Percentiles rank a stretch among this genome's conserved stretches.
Conservation (phyloP, 2,329 filamentous ascomycete species). For the Xylaria sp. region DNA sequence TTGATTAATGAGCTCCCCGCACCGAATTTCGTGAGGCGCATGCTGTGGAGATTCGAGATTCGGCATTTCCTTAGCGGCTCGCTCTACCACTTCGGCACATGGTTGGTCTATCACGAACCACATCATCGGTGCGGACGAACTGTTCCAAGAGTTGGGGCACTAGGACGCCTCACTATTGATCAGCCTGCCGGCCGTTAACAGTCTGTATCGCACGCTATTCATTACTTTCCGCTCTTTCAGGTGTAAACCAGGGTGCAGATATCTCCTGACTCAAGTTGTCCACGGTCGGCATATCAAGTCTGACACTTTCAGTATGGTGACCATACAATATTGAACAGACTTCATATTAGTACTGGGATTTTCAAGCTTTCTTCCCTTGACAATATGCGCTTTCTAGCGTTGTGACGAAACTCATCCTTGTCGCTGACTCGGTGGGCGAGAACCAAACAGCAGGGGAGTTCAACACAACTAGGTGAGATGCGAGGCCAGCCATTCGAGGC, state of each 20-base stretch:
- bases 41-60: not conserved
- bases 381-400: not conserved
- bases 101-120: constrained; percentile 3
- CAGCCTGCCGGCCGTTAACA: not conserved
- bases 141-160: not conserved
- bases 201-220: constrained; percentile 5
- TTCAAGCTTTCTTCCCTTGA: not conserved
- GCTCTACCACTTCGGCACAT: not conserved
- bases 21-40: not conserved
- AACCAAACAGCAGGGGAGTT: not conserved
- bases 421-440: not conserved
- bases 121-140: not conserved
- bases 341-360: not conserved
- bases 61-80: constrained; percentile 3
- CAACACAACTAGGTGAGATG: not conserved
- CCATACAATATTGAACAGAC: not conserved
- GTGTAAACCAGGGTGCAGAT: not conserved
- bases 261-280: not conserved
- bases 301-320: not conserved
- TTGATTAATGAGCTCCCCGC: too few relatives aligned
- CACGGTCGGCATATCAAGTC: not conserved
- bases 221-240: not conserved
- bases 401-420: not conserved
- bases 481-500: not conserved
- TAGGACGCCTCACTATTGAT: not conserved